Conservation (phyloP, 1,284 basidiomycete species). For the Hypsizygus ulmarius region DNA sequence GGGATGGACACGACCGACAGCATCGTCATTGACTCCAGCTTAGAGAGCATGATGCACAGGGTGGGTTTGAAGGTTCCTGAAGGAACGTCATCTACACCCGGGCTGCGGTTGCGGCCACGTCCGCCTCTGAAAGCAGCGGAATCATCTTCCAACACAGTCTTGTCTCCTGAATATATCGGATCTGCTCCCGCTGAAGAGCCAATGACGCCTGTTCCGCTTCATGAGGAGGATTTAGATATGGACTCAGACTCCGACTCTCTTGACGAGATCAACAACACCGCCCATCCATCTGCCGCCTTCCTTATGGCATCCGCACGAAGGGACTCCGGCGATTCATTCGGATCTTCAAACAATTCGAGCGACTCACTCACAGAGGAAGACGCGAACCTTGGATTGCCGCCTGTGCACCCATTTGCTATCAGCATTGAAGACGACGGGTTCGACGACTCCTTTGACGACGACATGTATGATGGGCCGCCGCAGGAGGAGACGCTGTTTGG, state of each 20-base stretch:
- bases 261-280: slow-evolving; percentile 47
- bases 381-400: slow-evolving; percentile 34
- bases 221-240: slow-evolving; percentile 26
- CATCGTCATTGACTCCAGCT: slow-evolving; percentile 44
- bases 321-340: slow-evolving; percentile 53
- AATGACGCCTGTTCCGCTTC: slow-evolving; percentile 21
- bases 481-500: slow-evolving; percentile 71
- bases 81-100: slow-evolving; percentile 26
- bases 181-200: slow-evolving; percentile 11
- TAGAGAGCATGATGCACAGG: slow-evolving; percentile 41
- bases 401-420: slow-evolving; percentile 56
- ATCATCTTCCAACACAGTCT: not conserved
- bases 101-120: slow-evolving; percentile 25
- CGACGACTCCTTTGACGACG: slow-evolving; percentile 51
- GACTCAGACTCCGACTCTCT: slow-evolving; percentile 47
- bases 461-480: slow-evolving; percentile 42
- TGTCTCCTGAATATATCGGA: slow-evolving; percentile 2
- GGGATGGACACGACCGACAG: slow-evolving; percentile 46
- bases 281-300: slow-evolving; percentile 58
- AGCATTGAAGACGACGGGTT: slow-evolving; percentile 37
- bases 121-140: slow-evolving; percentile 6
- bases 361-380: slow-evolving; percentile 49
- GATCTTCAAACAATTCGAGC: slow-evolving; percentile 46
- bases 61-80: slow-evolving; percentile 30
- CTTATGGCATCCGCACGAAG: slow-evolving; percentile 43